phyloP scores from a whole-genome alignment of 2,329 filamentous ascomycete genomes.

The Alternaria atra region DNA sequence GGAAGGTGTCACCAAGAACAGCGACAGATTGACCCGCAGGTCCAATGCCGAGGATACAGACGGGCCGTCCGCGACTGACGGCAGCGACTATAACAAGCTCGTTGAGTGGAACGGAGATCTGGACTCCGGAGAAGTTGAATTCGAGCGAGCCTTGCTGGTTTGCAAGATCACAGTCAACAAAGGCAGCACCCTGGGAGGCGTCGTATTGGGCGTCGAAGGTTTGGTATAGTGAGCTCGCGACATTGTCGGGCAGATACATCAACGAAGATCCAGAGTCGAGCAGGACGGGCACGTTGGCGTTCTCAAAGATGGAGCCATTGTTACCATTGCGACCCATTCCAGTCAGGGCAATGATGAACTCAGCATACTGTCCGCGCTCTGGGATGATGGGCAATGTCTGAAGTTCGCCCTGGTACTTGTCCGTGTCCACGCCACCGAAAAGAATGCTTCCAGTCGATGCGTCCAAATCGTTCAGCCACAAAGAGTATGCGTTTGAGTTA shows the following conservation, averaged over 20 bases:
- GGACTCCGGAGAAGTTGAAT: constrained; percentile 65
- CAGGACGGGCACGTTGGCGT: constrained; percentile 64
- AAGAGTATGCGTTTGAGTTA: constrained; percentile 70
- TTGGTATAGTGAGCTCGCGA: constrained; percentile 59
- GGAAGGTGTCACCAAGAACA: constrained; percentile 69
- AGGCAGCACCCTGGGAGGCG: constrained; percentile 54
- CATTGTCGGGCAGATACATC: constrained; percentile 71
- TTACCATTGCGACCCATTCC: constrained; percentile 56
- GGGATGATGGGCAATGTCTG: constrained; percentile 68
- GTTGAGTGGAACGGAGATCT: constrained; percentile 63
- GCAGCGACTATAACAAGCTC: constrained; percentile 66
- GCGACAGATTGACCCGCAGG: constrained; percentile 58
- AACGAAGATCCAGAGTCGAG: constrained; percentile 80
- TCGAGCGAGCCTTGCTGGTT: constrained; percentile 61
- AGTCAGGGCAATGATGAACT: constrained; percentile 62
- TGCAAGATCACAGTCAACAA: constrained; percentile 63
- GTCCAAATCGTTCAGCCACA: constrained; percentile 69
- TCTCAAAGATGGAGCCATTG: constrained; percentile 54
- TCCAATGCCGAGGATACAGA: constrained; percentile 61
- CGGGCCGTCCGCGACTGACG: constrained; percentile 48
- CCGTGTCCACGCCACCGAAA: constrained; percentile 82
- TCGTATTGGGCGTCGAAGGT: constrained; percentile 55
- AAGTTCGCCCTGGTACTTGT: constrained; percentile 73
- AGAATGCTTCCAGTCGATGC: constrained; percentile 75
- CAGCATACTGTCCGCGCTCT: constrained; percentile 59